Conservation (phyloP, 306 rosid genomes). For the Sesbania bispinosa region DNA sequence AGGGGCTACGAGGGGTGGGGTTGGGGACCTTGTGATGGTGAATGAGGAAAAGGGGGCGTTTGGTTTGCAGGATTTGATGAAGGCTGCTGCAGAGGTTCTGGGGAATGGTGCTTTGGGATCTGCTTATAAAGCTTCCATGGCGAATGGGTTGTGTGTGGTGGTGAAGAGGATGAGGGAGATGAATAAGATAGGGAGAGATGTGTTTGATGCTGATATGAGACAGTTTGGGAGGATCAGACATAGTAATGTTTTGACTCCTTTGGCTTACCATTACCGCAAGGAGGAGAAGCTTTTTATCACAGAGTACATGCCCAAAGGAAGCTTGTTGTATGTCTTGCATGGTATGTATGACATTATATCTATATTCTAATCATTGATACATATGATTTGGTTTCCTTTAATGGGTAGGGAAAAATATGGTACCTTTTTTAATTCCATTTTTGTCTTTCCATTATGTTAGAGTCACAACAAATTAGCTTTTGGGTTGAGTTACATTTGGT, state of each 20-base stretch:
- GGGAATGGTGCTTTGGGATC: slow-evolving; percentile 84
- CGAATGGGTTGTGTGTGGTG: slow-evolving; percentile 65
- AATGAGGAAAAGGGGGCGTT: slow-evolving; percentile 59
- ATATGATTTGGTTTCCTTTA: too few species aligned
- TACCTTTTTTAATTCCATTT: neutral
- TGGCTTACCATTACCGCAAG: slow-evolving; percentile 74
- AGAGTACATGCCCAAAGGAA: slow-evolving; percentile 69
- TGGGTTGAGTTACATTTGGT: too few species aligned
- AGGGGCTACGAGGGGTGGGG: slow-evolving; percentile 26
- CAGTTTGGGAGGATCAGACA: slow-evolving; percentile 67
- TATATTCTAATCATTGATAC: too few species aligned
- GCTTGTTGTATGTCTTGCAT: slow-evolving; percentile 76
- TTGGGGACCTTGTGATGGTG: slow-evolving; percentile 64
- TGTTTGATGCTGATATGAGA: slow-evolving; percentile 75
- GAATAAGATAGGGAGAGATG: slow-evolving; percentile 62
- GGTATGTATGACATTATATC: too few species aligned
- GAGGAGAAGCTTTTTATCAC: slow-evolving; percentile 86
- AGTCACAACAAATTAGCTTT: too few species aligned
- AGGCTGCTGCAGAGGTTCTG: slow-evolving; percentile 79
- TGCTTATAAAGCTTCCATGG: slow-evolving; percentile 72
- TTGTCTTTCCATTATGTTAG: neutral
- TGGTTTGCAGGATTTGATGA: slow-evolving; percentile 83
- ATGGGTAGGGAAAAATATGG: too few species aligned
- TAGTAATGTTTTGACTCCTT: slow-evolving; percentile 52
- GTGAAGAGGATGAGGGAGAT: slow-evolving; percentile 90